These are phyloP conservation scores for Euphrasia confusa DNA, from an alignment of 257 asterid genomes.

Conservation along the genomic window DNA sequence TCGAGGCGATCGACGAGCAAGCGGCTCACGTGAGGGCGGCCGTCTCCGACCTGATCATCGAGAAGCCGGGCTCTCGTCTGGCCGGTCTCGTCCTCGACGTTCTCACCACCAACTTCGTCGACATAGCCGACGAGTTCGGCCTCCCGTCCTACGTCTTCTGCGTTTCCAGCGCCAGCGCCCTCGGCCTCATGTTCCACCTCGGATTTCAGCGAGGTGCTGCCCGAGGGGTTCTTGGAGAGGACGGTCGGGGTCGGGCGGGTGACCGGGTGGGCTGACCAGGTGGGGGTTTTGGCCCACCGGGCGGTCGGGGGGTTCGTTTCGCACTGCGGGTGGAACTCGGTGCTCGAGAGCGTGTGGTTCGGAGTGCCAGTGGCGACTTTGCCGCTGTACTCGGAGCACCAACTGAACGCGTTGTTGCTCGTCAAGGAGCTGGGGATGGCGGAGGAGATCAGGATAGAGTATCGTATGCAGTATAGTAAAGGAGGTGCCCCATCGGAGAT, in stretches of 20 bases:
- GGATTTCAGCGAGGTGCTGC: slow-evolving; percentile 21
- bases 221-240: slow-evolving; percentile 35
- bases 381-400: slow-evolving; percentile 50
- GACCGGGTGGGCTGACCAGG: slow-evolving; percentile 48
- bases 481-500: slow-evolving; percentile 22
- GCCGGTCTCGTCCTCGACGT: slow-evolving; percentile 43
- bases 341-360: slow-evolving; percentile 48
- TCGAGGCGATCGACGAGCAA: slow-evolving; percentile 29
- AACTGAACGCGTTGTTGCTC: slow-evolving; percentile 38
- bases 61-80: not conserved
- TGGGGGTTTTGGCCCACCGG: slow-evolving; percentile 36
- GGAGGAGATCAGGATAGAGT: slow-evolving; percentile 34
- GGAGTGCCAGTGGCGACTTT: slow-evolving; percentile 52
- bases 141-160: slow-evolving; percentile 44
- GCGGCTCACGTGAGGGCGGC: slow-evolving; percentile 22
- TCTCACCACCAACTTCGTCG: slow-evolving; percentile 37
- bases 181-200: slow-evolving; percentile 26
- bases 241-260: slow-evolving; percentile 31
- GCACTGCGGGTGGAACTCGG: slow-evolving; percentile 58
- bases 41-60: slow-evolving; percentile 25
- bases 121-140: slow-evolving; percentile 38
- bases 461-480: slow-evolving; percentile 19
- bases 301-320: slow-evolving; percentile 54
- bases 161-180: slow-evolving; percentile 39
- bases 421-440: slow-evolving; percentile 43